Evolutionary conservation across 345 rosid species (phyloP).

Genomic region (Brassica rapa): DNA sequence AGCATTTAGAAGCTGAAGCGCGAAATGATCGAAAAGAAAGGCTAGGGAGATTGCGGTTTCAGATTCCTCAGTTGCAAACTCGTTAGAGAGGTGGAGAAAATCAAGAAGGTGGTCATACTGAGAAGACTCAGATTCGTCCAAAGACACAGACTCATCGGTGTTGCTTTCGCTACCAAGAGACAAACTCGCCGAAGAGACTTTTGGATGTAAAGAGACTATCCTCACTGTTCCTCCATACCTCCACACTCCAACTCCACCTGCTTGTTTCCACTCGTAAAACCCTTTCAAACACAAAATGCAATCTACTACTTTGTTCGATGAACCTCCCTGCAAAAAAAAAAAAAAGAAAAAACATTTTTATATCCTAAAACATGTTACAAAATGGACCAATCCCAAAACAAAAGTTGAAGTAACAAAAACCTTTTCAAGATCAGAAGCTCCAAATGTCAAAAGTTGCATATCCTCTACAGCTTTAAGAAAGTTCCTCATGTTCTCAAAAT

Average conservation of each 20-base stretch:
- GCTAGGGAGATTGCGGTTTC: constrained; percentile 70
- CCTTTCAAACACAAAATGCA: constrained; percentile 97
- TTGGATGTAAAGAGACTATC: constrained; percentile 73
- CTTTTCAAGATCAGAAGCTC: constrained; percentile 94
- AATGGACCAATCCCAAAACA: background rate
- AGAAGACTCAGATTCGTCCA: constrained; percentile 86
- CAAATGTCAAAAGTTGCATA: constrained; percentile 95
- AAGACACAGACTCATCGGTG: constrained; percentile 75
- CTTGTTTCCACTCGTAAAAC: constrained; percentile 88
- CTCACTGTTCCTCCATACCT: constrained; percentile 95
- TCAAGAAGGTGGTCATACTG: constrained; percentile 86
- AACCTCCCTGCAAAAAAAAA: constrained; percentile 65
- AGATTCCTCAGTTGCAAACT: constrained; percentile 73
- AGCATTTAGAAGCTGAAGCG: constrained; percentile 78
- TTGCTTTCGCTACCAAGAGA: constrained; percentile 73
- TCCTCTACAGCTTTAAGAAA: constrained; percentile 86
- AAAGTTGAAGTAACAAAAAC: constrained; percentile 36
- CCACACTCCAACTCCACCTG: constrained; percentile 96
- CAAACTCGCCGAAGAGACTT: constrained; percentile 58
- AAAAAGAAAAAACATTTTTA: background rate
- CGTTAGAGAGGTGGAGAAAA: constrained; percentile 83
- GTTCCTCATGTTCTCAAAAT: constrained; percentile 97
- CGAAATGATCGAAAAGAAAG: constrained; percentile 84
- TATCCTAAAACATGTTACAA: background rate
- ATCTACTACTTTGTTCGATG: constrained; percentile 91